phyloP scores from a whole-genome alignment of 805 yeast species.

The Yamadazyma ubonensis region DNA sequence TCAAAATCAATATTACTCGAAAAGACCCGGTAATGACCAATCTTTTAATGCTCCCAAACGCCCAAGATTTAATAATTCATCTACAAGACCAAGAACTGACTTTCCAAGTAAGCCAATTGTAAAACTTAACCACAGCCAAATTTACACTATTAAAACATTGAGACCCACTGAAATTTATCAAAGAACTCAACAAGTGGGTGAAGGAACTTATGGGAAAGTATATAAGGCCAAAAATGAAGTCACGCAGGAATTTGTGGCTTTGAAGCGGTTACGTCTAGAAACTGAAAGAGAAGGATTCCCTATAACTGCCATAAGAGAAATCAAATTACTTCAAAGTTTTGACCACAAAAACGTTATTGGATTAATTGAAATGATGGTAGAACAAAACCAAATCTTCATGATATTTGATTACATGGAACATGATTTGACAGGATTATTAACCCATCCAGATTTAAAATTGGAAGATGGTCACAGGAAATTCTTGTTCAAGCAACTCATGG shows the following conservation, averaged over 20 bases:
- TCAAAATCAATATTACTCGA: neutral
- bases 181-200: constrained; percentile 89
- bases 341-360: constrained; percentile 82
- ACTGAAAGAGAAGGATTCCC: constrained; percentile 94
- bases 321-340: constrained; percentile 77
- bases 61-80: neutral
- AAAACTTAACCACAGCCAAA: constrained; percentile 28
- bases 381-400: constrained; percentile 74
- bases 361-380: constrained; percentile 86
- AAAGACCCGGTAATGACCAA: neutral
- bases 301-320: constrained; percentile 91
- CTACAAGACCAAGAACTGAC: constrained; percentile 4
- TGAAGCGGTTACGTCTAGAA: constrained; percentile 81
- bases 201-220: constrained; percentile 97
- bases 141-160: constrained; percentile 30
- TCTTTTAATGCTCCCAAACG: neutral
- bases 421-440: constrained; percentile 83
- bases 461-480: constrained; percentile 65
- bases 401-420: constrained; percentile 91
- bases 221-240: constrained; percentile 76
- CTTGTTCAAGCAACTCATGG: constrained; percentile 61
- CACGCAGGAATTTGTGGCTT: constrained; percentile 76
- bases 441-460: constrained; percentile 67
- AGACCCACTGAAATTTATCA: constrained; percentile 51
- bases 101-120: neutral